Conservation (phyloP, 441 rosid genomes). For the Raphanus hybrid region DNA sequence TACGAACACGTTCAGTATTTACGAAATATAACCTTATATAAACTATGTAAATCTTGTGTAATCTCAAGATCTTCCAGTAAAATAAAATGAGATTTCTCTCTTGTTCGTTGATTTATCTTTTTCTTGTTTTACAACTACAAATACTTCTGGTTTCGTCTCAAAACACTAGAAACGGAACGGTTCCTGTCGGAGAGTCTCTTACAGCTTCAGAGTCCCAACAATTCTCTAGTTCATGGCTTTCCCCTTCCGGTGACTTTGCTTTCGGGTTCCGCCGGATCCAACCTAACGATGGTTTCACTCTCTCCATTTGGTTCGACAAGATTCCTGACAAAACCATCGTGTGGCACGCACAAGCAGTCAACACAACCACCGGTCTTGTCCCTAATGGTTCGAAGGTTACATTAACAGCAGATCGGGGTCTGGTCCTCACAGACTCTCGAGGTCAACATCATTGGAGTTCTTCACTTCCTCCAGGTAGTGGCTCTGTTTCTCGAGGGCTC, state of each 20-base stretch:
- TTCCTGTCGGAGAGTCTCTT: slow-evolving; percentile 30
- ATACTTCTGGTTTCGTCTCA: slow-evolving; percentile 16
- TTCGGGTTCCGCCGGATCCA: slow-evolving; percentile 32
- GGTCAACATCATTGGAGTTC: background rate
- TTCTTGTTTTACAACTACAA: slow-evolving; percentile 17
- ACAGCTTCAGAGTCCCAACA: slow-evolving; percentile 23
- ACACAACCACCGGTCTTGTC: background rate
- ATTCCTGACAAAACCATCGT: background rate
- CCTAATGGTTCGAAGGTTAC: background rate
- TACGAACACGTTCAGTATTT: background rate
- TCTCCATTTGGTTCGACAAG: slow-evolving; percentile 6
- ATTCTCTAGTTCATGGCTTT: slow-evolving; percentile 30
- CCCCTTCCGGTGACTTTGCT: slow-evolving; percentile 34
- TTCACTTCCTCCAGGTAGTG: background rate
- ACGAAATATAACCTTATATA: background rate
- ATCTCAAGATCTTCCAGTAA: background rate
- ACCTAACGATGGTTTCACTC: slow-evolving; percentile 27
- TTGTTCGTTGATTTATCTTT: slow-evolving; percentile 1
- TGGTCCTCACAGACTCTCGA: background rate
- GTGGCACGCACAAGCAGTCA: background rate
- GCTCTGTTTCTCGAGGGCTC: slow-evolving; percentile 15
- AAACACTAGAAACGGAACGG: slow-evolving; percentile 21
- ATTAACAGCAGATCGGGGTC: background rate
- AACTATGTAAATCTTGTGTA: background rate
- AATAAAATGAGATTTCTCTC: slow-evolving; percentile 6